A percentile compares a stretch with the other conserved stretches of the same genome.
These are phyloP conservation scores for Solanum hybrid DNA, from an alignment of 305 asterid species.

Conservation along the genomic window DNA sequence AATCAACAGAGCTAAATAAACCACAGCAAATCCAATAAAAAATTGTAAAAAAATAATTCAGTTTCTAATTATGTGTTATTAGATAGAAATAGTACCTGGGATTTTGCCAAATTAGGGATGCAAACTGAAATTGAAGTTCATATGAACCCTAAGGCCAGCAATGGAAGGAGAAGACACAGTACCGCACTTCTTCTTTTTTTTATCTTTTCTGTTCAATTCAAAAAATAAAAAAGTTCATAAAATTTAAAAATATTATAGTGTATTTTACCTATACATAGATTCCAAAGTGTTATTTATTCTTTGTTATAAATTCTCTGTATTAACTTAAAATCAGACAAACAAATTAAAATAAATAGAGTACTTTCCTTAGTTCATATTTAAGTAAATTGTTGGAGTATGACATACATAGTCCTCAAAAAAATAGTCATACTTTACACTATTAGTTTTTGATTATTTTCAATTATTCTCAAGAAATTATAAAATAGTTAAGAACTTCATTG, in stretches of 20 bases:
- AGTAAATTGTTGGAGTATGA: not conserved
- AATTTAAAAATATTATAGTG: too few species aligned
- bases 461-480: too few species aligned
- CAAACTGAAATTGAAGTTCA: not conserved
- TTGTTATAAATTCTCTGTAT: too few species aligned
- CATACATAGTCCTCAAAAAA: too few species aligned
- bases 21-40: not conserved
- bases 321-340: too few species aligned
- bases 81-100: not conserved
- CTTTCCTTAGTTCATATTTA: not conserved
- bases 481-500: too few species aligned
- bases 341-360: too few species aligned
- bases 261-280: too few species aligned
- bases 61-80: not conserved
- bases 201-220: not conserved
- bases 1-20: not conserved
- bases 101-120: not conserved
- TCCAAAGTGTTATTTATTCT: not conserved
- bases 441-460: too few species aligned
- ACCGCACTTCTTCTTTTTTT: not conserved
- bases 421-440: too few species aligned
- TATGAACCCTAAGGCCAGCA: not conserved
- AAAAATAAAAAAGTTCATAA: too few species aligned
- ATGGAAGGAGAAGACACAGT: not conserved
- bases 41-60: too few species aligned